Base-by-base conservation (phyloP, 1,284 basidiomycete species). In the Cutaneotrichosporon sp. region DNA sequence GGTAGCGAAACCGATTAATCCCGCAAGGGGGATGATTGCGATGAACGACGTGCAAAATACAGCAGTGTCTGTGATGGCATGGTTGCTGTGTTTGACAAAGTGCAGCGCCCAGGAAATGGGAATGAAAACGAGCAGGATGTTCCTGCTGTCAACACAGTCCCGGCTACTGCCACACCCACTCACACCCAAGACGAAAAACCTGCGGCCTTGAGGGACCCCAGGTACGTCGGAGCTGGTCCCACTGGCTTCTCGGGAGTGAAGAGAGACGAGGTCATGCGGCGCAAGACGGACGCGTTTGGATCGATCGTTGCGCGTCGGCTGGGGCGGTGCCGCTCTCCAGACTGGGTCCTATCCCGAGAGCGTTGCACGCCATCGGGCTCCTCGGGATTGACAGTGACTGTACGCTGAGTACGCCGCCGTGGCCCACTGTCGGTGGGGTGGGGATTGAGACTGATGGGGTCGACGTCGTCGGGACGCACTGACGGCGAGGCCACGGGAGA, bases 1-100 rank as follows among this genome's bases (percentile, higher is more conserved):
- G 0, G 90, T 94, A 0, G 87, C 88, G 68, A 90, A 90, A 1
- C 86, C 87, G 5, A 94, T 80, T 4, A 93, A 75, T 79, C 89
- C 72, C 10, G 90, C 90, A 59, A 45, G 41, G 63, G 76, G 76
- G 31, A 77, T 77, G 62, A 77, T 76, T n/a, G 74, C 64, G 32
- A 76, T 65, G 52, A 76, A 76, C 24, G 65, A 70, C 17, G 64
- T 70, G 49, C 66, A 49, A 54, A 76, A 76, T 22, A 71, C 65
- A 19, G 66, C 67, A 5, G 70, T 73, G 52, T 70, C 71, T 10
- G 62, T 63, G 55, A 75, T 67, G 0, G 61, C 66, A 26, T 65
- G 60, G 47, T 68, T 71, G 14, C 68, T 65, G 9, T 66, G 55
- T 50, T 69, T 70, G 56, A 61, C 70, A 35, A 77, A 73, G 51